Percentiles rank a stretch among this genome's conserved stretches.
These are phyloP conservation scores for Boletus fagicola DNA, from an alignment of 768 basidiomycete genomes.

Conservation along the genomic window DNA sequence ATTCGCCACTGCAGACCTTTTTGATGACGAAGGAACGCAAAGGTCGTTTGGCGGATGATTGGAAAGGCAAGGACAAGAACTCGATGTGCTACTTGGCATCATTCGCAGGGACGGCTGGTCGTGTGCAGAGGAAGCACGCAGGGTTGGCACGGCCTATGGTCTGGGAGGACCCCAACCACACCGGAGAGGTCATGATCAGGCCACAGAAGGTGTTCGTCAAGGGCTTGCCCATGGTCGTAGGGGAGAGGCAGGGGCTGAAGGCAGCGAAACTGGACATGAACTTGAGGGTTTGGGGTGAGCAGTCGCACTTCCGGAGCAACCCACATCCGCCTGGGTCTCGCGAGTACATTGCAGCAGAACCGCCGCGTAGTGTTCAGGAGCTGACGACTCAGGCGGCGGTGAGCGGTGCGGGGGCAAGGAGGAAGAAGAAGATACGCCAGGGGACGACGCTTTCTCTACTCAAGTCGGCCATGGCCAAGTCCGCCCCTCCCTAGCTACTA, in stretches of 20 bases:
- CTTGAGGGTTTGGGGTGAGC: constrained; percentile 30
- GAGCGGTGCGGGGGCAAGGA: constrained; percentile 3
- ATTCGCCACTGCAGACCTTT: constrained; percentile 51
- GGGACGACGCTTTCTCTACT: constrained; percentile 16
- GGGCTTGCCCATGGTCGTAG: constrained; percentile 46
- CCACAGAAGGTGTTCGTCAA: constrained; percentile 30
- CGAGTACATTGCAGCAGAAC: constrained; percentile 43
- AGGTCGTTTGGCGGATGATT: constrained; percentile 53
- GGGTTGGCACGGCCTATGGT: constrained; percentile 21
- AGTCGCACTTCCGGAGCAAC: constrained; percentile 40
- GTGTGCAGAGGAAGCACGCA: constrained; percentile 18
- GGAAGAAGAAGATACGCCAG: neutral
- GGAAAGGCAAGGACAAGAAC: constrained; percentile 11
- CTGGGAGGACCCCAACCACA: constrained; percentile 30
- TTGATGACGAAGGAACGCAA: constrained; percentile 52
- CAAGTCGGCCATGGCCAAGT: constrained; percentile 19
- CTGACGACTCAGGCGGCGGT: constrained; percentile 14
- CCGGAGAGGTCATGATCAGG: constrained; percentile 33
- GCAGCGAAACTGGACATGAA: constrained; percentile 34
- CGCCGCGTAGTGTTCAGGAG: constrained; percentile 22
- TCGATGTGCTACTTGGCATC: constrained; percentile 27
- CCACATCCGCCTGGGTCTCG: constrained; percentile 48
- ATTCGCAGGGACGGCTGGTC: constrained; percentile 32
- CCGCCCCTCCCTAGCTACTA: neutral
- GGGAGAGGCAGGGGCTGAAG: constrained; percentile 40